These are phyloP conservation scores for Rhynchosporium secalis DNA, from an alignment of 2,329 filamentous ascomycete species.

Conservation along the genomic window DNA sequence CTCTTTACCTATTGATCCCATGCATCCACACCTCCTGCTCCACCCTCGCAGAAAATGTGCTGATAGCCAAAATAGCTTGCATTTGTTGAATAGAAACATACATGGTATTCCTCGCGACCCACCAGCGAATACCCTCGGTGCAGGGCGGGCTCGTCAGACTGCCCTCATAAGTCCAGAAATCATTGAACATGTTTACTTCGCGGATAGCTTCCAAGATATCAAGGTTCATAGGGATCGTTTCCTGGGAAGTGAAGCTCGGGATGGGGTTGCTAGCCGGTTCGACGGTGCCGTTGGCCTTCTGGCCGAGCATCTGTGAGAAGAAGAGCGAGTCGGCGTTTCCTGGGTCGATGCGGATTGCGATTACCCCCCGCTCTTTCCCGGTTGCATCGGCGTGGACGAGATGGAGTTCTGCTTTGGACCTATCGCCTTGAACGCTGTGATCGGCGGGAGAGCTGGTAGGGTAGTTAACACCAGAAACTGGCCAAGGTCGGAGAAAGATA, in stretches of 20 bases:
- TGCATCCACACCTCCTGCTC: constrained; percentile 51
- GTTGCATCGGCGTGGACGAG: constrained; percentile 48
- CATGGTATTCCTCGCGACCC: constrained; percentile 45
- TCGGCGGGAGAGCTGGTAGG: constrained; percentile 45
- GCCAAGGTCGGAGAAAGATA: no score
- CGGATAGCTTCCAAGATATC: constrained; percentile 41
- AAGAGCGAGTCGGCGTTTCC: constrained; percentile 43
- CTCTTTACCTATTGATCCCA: constrained; percentile 21
- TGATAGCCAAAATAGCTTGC: constrained; percentile 47
- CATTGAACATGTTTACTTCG: constrained; percentile 43
- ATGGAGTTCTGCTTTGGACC: constrained; percentile 50
- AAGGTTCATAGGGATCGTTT: constrained; percentile 34
- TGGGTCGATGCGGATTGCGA: constrained; percentile 49
- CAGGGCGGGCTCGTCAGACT: constrained; percentile 50
- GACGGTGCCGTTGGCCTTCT: background rate
- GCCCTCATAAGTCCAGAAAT: constrained; percentile 52
- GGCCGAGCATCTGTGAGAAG: constrained; percentile 43
- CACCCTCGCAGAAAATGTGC: constrained; percentile 46
- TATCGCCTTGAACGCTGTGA: constrained; percentile 47
- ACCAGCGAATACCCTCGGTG: constrained; percentile 49
- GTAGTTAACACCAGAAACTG: no score
- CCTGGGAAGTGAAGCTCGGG: constrained; percentile 43
- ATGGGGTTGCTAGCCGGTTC: constrained; percentile 33
- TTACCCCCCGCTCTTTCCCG: constrained; percentile 47
- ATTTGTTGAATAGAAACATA: constrained; percentile 49